Percentiles rank a stretch among this genome's conserved stretches.
Conservation (phyloP, 441 rosid species). For the California macrophylla region DNA sequence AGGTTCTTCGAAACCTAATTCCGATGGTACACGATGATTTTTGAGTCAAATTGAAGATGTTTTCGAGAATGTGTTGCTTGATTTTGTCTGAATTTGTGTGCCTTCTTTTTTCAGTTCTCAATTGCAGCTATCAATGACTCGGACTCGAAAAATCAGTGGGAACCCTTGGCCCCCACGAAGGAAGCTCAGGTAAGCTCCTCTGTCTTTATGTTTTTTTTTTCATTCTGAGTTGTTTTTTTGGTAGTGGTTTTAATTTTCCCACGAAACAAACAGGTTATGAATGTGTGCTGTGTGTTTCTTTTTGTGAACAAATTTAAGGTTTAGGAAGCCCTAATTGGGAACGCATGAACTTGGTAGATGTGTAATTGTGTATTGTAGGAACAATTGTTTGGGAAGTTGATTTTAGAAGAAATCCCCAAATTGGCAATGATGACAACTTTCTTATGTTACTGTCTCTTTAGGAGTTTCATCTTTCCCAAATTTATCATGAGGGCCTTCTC, state of each 20-base stretch:
- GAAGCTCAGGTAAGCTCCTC: slow-evolving; percentile 71
- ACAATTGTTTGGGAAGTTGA: neutral
- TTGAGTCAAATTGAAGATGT: neutral
- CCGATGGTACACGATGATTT: slow-evolving; percentile 29
- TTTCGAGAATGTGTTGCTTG: slow-evolving; percentile 5
- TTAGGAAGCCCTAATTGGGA: slow-evolving; percentile 1
- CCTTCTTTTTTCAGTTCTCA: slow-evolving; percentile 49
- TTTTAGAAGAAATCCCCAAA: neutral
- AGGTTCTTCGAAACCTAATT: neutral
- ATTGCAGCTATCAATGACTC: slow-evolving; percentile 92
- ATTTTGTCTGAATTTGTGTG: neutral
- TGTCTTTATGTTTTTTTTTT: neutral
- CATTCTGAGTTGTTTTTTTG: neutral
- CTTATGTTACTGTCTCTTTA: slow-evolving; percentile 19
- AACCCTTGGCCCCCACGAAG: slow-evolving; percentile 93
- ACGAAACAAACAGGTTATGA: slow-evolving; percentile 2
- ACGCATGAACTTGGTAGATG: neutral
- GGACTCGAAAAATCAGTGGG: slow-evolving; percentile 75
- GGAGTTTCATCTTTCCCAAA: slow-evolving; percentile 92
- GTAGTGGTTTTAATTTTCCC: neutral
- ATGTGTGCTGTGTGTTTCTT: neutral
- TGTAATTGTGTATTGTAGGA: slow-evolving; percentile 4
- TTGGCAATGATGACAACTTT: neutral
- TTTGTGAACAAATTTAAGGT: neutral
- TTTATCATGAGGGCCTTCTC: slow-evolving; percentile 83